Evolutionary conservation across 2,329 filamentous ascomycete species (phyloP), one percentile per base, ranked within the genome.

Genomic region (Zasmidium citrigriseum): DNA sequence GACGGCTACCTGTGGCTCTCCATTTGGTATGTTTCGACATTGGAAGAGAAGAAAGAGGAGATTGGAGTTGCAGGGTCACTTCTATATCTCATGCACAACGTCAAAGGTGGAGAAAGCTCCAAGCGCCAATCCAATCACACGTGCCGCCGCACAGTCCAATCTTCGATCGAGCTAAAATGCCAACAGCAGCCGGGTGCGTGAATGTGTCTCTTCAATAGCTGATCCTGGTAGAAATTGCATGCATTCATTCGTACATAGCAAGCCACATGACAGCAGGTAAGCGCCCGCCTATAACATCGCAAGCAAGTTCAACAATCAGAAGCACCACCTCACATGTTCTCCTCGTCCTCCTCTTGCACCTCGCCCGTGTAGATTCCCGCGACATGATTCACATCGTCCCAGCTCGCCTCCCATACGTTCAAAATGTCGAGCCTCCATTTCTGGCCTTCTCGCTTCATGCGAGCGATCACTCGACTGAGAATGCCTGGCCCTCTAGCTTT

Each of bases 301-400:
- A 41, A 41, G 34, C 34, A 41, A 41, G 18, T 41, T 16, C 27
- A 11, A 41, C 5, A 41, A 41, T 11, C 16, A 9, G 16, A n/a
- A 41, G 18, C 4, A 41, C 5, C 34, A 41, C 34, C 16, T 41
- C 34, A 41, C 5, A 41, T 41, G 34, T n/a, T 41, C 12, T 9
- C 14, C 34, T 38, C 54, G 18, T 49, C 34, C 24, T 58, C 56
- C 46, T 52, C 34, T 29, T 20, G 10, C 9, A 53, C 51, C 52
- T 44, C 34, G 38, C 34, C 57, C 24, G 56, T 47, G 57, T 66
- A 73, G 57, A 83, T 79, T 4, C 75, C 77, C 59, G 78, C 78
- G 2, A 78, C 81, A 74, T 76, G 78, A 11, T 75, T 71, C n/a
- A 85, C 74, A 64, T 85, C 83, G 25, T 83, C 82, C 80, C 79